Base-by-base conservation (phyloP, 371 early-diverging fungal genomes). In the Mortierella sp. region DNA sequence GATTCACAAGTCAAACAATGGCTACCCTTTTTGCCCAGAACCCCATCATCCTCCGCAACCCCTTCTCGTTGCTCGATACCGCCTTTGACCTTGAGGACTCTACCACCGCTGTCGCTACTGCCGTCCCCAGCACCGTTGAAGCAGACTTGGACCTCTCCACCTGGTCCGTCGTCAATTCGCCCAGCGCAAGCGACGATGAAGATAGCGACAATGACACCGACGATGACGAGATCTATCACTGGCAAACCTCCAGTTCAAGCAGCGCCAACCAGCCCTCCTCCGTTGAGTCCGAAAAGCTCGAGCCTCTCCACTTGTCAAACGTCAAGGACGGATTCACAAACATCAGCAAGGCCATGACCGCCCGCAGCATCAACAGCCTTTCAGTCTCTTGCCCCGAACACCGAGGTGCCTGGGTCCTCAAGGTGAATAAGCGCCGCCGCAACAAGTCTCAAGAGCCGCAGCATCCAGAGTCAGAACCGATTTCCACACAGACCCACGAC, bases 281-380 rank as follows among this genome's bases (percentile, higher is more conserved):
- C 3, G 21, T 53, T 5, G 53, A 53, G 1, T 19, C 34, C 37
- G 34, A 37, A 37, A 37, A 11, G 43, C 74, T 13, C 87, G 89
- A 72, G 84, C 91, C 82, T 87, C 89, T 64, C 87, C 87, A 55
- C 77, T 73, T 37, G 73, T 91, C 34, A 16, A 53, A 31, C 0
- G 53, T 64, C 14, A 79, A 71, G 43, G 79, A 79, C 48, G 83
- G 83, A 19, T 83, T 83, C 59, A 80, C 80, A 0, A 69, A 83
- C 26, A 79, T 83, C 28, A 79, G 74, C 69, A 79, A 71, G 77
- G 80, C 80, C 46, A 46, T 26, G 16, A 77, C 75, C 0, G 77
- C 74, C 8, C 73, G 55, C 50, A 79, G 79, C 31, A 77, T 53
- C 69, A 83, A 83, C 69, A 77, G 80, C 26, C 48, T 55, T 34